Percentiles rank a stretch among this genome's conserved stretches.
Evolutionary conservation across 1,139 yeast genomes (phyloP).

Genomic region (Zygosaccharomyces sapae): DNA sequence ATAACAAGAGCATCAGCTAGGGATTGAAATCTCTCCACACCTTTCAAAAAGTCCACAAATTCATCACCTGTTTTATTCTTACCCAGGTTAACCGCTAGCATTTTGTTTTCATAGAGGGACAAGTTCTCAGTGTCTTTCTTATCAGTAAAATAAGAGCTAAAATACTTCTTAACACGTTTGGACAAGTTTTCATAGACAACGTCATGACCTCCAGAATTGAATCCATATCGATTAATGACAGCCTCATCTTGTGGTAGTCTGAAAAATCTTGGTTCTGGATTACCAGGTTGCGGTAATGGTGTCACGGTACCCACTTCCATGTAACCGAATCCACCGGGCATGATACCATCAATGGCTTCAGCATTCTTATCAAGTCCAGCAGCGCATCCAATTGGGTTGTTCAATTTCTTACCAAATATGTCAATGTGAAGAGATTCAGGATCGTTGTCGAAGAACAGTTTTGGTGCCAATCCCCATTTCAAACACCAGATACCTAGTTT

Average conservation of each 20-base stretch:
- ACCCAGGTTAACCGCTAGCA: conserved; percentile 82
- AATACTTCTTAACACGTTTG: conserved; percentile 49
- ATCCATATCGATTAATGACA: conserved; percentile 90
- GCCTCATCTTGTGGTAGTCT: conserved; percentile 82
- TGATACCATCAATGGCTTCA: conserved; percentile 82
- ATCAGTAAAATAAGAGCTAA: conserved; percentile 27
- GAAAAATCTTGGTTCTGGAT: conserved; percentile 85
- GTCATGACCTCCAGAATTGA: conserved; percentile 86
- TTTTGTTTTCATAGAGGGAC: conserved; percentile 59
- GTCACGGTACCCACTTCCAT: conserved; percentile 94
- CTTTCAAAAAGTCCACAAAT: conserved; percentile 75
- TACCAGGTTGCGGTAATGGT: conserved; percentile 90
- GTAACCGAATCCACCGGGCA: conserved; percentile 76
- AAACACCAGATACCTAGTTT: conserved; percentile 63
- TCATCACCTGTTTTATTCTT: conserved; percentile 92
- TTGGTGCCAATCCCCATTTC: conserved; percentile 67
- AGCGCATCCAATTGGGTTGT: conserved; percentile 85
- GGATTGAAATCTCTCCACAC: conserved; percentile 75
- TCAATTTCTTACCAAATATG: conserved; percentile 59
- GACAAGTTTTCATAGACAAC: conserved; percentile 63
- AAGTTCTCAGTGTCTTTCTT: conserved; percentile 39
- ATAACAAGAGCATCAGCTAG: conserved; percentile 85
- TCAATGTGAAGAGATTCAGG: conserved; percentile 53
- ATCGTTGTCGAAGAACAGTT: conserved; percentile 52
- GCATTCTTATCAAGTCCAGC: conserved; percentile 96